Base-by-base conservation (phyloP, 2,329 filamentous ascomycete species). In the Paramyrothecium sp. region DNA sequence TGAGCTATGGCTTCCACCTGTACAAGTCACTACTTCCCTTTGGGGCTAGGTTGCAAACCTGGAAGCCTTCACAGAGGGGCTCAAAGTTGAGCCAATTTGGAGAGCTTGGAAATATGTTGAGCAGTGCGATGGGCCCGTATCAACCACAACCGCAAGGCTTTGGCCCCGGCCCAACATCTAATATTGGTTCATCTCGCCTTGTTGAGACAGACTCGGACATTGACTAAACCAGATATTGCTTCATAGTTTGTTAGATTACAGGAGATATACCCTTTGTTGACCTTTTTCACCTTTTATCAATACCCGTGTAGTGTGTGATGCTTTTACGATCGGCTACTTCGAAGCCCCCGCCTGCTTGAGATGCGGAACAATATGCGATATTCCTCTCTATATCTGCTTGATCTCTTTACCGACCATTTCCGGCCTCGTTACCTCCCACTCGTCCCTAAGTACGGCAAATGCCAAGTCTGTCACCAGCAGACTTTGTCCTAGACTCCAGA, bases 401-500 rank as follows among this genome's bases (percentile, higher is more conserved):
- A 93, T 88, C 62, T 96, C 91, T 74, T 94, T 94, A 53, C 92
- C 95, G 58, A 85, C 88, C 83, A 95, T 89, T 66, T 97, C 94
- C 0, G 95, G 95, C 62, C 94, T 80, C 69, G 97, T 92, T 5
- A 91, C 84, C 73, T 99, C 95, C 88, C 92, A 92, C 73, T 99
- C 95, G 67, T 99, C 95, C 58, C 95, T 81, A 60, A 99, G 78
- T 7, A 93, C 87, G 0, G 95, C 92, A 75, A 96, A 98, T 2
- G 97, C 81, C 54, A 92, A 81, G 71, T 99, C 95, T 12, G 91
- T 92, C 7, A 98, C 84, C 30, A 99, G 78, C 60, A 99, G 81
- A 41, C 92, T 93, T 64, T 96, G 82, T 0, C 92, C 95, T 22
- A 99, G 73, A 69, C 92, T 96, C 95, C 95, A 99, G 0, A 99